Evolutionary conservation across 2,329 filamentous ascomycete genomes (phyloP), one percentile per base, ranked within the genome.

Genomic region (Coleophoma eucalyptorum): DNA sequence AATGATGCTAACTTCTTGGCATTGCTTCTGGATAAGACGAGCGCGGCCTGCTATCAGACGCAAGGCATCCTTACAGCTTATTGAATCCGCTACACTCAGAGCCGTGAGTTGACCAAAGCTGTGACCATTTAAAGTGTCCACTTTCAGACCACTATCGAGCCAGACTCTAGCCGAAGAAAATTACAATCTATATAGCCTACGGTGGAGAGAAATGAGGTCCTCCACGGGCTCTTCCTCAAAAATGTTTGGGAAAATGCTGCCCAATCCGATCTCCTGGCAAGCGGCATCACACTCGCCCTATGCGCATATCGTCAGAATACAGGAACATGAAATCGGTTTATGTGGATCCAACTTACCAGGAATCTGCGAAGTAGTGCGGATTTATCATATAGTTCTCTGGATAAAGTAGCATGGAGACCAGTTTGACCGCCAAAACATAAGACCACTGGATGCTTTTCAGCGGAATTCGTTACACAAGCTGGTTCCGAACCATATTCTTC

Each of bases 91-190:
- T 0, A 72, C 57, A 16, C 56, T 57, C 10, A 73, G 50, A 1
- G 69, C 70, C 0, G 68, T 67, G 1, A 73, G 53, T 46, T 74
- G 59, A 2, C 71, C 71, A 42, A 74, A 66, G 48, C 67, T 71
- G 50, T 74, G 71, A 0, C 72, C 72, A 8, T 56, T 46, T 15
- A 60, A 21, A 12, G 49, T 42, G 32, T 33, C 47, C 15, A 55
- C 46, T 16, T 44, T 12, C 1, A 60, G 21, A 1, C 56, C 58
- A 15, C 16, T 46, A 19, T 56, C 54, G 7, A 61, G 50, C 58
- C 58, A 61, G 7, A 34, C 11, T 37, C 38, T 50, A 2, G 58
- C 58, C 35, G 35, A 55, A 1, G 58, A 38, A 43, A 58, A 60
- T 48, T 60, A 56, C 18, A 55, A 31, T 0, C 56, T 46, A 34